A percentile compares a stretch with the other conserved stretches of the same genome.
These are phyloP conservation scores for Clavaria fumosa DNA, from an alignment of 768 basidiomycete species.

Conservation along the genomic window DNA sequence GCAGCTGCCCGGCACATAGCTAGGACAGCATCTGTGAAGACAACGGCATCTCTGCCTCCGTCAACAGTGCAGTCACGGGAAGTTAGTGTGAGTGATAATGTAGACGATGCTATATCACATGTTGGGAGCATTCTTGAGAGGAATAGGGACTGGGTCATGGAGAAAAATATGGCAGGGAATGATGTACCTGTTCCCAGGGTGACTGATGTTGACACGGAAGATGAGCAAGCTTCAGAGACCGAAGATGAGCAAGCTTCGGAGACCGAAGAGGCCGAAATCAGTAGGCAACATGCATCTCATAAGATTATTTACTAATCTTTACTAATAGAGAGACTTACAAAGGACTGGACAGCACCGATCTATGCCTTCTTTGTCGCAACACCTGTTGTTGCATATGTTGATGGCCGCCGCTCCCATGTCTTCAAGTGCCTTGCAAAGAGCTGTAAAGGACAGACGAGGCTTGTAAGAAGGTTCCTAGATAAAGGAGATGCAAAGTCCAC, in stretches of 20 bases:
- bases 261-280: constrained; percentile 1
- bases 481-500: constrained; percentile 16
- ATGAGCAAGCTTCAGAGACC: background rate
- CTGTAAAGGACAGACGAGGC: background rate
- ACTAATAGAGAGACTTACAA: constrained; percentile 11
- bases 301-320: constrained; percentile 1
- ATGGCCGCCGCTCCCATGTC: constrained; percentile 14
- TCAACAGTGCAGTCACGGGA: too few species aligned
- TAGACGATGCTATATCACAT: too few species aligned
- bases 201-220: too few species aligned
- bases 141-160: too few species aligned
- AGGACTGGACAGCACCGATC: constrained; percentile 19
- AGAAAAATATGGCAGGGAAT: too few species aligned
- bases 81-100: too few species aligned
- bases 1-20: too few species aligned
- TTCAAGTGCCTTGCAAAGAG: constrained; percentile 15
- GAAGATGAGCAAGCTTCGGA: background rate
- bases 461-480: constrained; percentile 13
- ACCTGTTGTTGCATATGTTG: constrained; percentile 11
- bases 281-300: background rate
- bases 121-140: too few species aligned
- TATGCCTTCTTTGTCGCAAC: constrained; percentile 22
- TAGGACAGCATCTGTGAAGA: too few species aligned
- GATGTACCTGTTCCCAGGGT: too few species aligned
- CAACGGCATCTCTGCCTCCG: too few species aligned